Evolutionary conservation across 148 eudicot genomes (phyloP).

Genomic region (Persicaria maculosa): DNA sequence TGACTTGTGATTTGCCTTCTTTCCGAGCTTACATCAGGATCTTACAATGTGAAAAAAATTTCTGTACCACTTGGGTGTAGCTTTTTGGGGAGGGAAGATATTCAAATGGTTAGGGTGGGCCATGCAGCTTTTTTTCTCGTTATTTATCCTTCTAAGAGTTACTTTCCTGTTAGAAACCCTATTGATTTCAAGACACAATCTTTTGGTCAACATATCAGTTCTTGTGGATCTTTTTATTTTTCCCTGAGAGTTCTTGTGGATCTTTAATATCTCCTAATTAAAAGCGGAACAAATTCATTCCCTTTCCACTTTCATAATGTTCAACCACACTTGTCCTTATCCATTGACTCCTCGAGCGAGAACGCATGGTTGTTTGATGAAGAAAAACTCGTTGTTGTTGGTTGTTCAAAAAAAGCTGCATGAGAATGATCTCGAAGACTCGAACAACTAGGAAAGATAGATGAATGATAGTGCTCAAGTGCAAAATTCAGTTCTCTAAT

Average conservation of each 20-base stretch:
- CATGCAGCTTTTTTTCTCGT: not conserved
- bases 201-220: not conserved
- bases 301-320: too few relatives aligned
- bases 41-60: not conserved
- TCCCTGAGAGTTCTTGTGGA: too few relatives aligned
- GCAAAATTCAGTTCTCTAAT: not conserved
- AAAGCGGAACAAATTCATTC: too few relatives aligned
- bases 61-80: not conserved
- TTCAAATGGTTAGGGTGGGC: not conserved
- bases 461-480: not conserved
- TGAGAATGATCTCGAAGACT: not conserved
- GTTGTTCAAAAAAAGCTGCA: not conserved
- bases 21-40: not conserved
- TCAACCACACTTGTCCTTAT: not conserved
- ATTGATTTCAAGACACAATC: not conserved
- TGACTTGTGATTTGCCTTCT: not conserved
- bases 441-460: not conserved
- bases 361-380: not conserved
- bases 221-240: not conserved
- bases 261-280: too few relatives aligned
- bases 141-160: not conserved
- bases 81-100: not conserved
- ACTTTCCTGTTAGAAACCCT: not conserved
- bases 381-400: not conserved
- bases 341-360: not conserved